phyloP scores from a whole-genome alignment of 805 yeast species.

The Candida corydali region DNA sequence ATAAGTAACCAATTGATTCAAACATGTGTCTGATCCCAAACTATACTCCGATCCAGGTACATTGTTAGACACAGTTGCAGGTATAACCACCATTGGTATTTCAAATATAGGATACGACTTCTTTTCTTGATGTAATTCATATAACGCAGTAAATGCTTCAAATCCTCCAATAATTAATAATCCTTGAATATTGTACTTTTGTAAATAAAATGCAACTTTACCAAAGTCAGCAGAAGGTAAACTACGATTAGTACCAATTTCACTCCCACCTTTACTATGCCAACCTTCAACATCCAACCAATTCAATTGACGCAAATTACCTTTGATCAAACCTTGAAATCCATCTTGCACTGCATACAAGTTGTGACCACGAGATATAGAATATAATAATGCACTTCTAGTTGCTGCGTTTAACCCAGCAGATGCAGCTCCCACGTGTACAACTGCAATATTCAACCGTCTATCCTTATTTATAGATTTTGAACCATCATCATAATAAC shows the following conservation, averaged over 20 bases:
- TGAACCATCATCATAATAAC: constrained; percentile 33
- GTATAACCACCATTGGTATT: constrained; percentile 74
- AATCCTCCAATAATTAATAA: constrained; percentile 76
- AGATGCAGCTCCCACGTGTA: constrained; percentile 79
- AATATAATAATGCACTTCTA: constrained; percentile 67
- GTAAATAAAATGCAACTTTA: constrained; percentile 66
- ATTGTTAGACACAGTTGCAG: constrained; percentile 76
- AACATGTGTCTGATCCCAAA: constrained; percentile 70
- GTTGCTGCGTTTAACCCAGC: constrained; percentile 79
- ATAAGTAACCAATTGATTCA: constrained; percentile 64
- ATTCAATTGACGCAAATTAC: constrained; percentile 50
- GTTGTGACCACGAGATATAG: constrained; percentile 71
- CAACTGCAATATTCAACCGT: constrained; percentile 61
- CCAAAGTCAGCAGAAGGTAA: constrained; percentile 70
- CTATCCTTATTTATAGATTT: constrained; percentile 44
- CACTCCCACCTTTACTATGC: constrained; percentile 75
- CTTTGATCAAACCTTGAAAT: constrained; percentile 65
- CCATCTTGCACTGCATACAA: constrained; percentile 74
- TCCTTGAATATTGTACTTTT: constrained; percentile 66
- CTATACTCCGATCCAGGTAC: constrained; percentile 83
- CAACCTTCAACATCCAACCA: constrained; percentile 75
- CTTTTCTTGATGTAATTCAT: constrained; percentile 61
- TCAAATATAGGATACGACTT: constrained; percentile 63
- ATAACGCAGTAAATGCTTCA: constrained; percentile 70
- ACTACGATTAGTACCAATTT: constrained; percentile 74